These are phyloP conservation scores for Macrolepiota dolichaula DNA, from an alignment of 768 basidiomycete species.

Conservation along the genomic window DNA sequence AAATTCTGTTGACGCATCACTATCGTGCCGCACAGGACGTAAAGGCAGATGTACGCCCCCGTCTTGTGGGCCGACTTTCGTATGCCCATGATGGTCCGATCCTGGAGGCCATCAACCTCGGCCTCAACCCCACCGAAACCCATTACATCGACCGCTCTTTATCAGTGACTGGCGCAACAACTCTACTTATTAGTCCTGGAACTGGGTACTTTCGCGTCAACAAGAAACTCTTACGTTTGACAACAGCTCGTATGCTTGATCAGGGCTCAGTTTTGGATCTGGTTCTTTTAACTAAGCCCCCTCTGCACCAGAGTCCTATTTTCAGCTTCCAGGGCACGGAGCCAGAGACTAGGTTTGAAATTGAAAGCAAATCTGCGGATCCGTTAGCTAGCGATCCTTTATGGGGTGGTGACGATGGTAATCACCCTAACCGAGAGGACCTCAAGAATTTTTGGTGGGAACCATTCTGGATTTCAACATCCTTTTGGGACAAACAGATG, in stretches of 20 bases:
- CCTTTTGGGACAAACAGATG: conserved; percentile 87
- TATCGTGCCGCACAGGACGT: conserved; percentile 59
- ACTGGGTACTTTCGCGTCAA: conserved; percentile 92
- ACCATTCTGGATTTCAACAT: conserved; percentile 80
- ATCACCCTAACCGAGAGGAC: conserved; percentile 27
- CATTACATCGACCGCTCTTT: conserved; percentile 96
- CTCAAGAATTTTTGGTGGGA: conserved; percentile 83
- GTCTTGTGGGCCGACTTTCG: conserved; percentile 75
- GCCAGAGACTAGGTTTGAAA: conserved; percentile 44
- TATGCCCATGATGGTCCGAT: conserved; percentile 93
- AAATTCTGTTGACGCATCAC: conserved; percentile 87
- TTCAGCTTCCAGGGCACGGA: conserved; percentile 82
- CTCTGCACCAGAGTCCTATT: conserved; percentile 89
- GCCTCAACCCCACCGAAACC: conserved; percentile 87
- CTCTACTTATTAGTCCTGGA: conserved; percentile 87
- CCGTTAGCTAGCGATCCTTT: conserved; percentile 67
- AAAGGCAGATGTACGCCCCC: conserved; percentile 42
- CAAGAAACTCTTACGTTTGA: conserved; percentile 84
- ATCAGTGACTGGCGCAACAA: conserved; percentile 80
- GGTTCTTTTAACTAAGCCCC: conserved; percentile 85
- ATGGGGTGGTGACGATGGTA: conserved; percentile 67
- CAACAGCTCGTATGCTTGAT: conserved; percentile 90
- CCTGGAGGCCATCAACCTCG: conserved; percentile 93
- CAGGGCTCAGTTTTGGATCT: conserved; percentile 91
- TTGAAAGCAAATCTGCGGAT: conserved; percentile 52